phyloP scores from a whole-genome alignment of 2,329 filamentous ascomycete genomes.

The Venturia nashicola region DNA sequence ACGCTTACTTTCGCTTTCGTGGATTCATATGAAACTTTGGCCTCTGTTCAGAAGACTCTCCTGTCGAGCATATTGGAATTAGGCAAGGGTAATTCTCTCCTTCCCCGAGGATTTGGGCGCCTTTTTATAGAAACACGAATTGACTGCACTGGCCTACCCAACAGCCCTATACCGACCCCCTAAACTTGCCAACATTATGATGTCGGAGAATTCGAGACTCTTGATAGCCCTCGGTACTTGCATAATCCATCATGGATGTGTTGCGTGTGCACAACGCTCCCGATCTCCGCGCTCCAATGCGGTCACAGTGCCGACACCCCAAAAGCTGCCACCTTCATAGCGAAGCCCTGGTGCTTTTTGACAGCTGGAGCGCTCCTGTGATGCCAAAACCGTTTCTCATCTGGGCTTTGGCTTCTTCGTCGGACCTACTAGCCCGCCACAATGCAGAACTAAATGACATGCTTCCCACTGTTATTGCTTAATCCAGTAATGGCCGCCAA shows the following conservation, averaged over 20 bases:
- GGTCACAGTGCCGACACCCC: neutral
- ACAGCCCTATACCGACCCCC: neutral
- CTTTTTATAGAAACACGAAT: neutral
- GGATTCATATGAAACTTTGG: neutral
- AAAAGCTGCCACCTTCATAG: neutral
- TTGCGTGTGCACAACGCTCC: neutral
- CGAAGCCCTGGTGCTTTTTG: neutral
- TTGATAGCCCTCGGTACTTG: neutral
- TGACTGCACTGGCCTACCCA: neutral
- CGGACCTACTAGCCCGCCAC: neutral
- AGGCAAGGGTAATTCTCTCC: neutral
- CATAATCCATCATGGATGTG: neutral
- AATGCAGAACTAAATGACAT: neutral
- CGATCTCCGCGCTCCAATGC: neutral
- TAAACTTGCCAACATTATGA: neutral
- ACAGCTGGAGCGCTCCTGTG: neutral
- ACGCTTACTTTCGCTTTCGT: neutral
- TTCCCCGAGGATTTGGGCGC: neutral
- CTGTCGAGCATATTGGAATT: neutral
- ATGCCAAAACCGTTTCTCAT: neutral
- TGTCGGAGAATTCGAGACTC: neutral
- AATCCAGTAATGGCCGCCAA: neutral
- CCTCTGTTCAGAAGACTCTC: neutral
- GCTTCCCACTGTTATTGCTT: neutral
- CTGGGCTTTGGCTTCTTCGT: too few species aligned